Evolutionary conservation across 2,329 filamentous ascomycete species (phyloP).

Genomic region (Sphaerostilbella broomeana): DNA sequence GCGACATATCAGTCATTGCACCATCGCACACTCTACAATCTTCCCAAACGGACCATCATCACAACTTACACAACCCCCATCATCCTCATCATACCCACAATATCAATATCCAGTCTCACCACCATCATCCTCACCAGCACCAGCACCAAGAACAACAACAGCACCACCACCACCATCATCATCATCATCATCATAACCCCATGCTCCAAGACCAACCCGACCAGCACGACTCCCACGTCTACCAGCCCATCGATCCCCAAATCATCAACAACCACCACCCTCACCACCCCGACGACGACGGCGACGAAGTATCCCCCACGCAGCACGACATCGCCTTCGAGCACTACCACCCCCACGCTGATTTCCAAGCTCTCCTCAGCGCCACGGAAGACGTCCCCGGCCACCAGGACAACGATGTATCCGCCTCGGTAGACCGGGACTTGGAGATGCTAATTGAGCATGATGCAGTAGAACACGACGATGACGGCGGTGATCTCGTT

Average conservation of each 20-base stretch:
- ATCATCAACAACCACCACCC: conserved; percentile 14
- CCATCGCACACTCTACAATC: conserved; percentile 33
- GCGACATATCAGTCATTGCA: conserved; percentile 39
- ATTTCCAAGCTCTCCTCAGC: conserved; percentile 49
- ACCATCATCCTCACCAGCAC: conserved; percentile 14
- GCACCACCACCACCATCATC: conserved; percentile 6
- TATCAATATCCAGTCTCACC: conserved; percentile 16
- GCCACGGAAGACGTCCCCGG: conserved; percentile 35
- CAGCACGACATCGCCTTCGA: conserved; percentile 32
- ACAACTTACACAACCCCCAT: conserved; percentile 6
- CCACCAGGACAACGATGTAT: conserved; percentile 24
- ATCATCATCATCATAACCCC: conserved; percentile 27
- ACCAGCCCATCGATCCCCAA: conserved; percentile 50
- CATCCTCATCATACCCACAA: conserved; percentile 16
- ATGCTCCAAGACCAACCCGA: conserved; percentile 27
- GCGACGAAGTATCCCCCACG: conserved; percentile 29
- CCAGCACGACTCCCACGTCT: conserved; percentile 29
- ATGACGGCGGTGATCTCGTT: conserved; percentile 11
- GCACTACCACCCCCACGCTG: conserved; percentile 36
- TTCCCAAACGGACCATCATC: conserved; percentile 13
- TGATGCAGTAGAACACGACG: conserved; percentile 38
- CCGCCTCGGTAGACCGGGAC: conserved; percentile 41
- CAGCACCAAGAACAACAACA: conserved; percentile 5
- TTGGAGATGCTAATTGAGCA: conserved; percentile 48
- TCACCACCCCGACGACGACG: conserved; percentile 20